Conservation (phyloP, 371 early-diverging fungal genomes). For the Mucor lusitanicus region DNA sequence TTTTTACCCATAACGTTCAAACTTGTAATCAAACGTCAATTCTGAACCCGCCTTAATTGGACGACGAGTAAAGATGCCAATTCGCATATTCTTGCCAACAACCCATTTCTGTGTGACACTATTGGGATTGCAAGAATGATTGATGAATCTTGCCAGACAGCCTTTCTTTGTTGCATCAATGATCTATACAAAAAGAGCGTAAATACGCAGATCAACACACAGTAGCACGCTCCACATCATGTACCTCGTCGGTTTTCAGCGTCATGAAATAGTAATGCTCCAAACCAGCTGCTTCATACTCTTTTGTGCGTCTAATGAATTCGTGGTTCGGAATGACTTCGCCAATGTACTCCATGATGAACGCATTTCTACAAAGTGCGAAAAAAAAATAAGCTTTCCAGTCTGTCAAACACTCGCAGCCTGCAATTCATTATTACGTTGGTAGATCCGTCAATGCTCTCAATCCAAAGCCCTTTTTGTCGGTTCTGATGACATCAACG, state of each 20-base stretch:
- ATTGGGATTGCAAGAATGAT: slow-evolving; percentile 94
- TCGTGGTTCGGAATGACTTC: slow-evolving; percentile 84
- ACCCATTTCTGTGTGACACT: slow-evolving; percentile 89
- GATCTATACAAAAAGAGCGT: slow-evolving; percentile 45
- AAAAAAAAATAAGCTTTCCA: background rate
- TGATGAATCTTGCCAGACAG: slow-evolving; percentile 90
- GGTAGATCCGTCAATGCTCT: slow-evolving; percentile 68
- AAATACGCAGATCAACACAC: background rate
- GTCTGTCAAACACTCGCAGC: background rate
- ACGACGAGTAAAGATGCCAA: slow-evolving; percentile 81
- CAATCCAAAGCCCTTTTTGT: slow-evolving; percentile 92
- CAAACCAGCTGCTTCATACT: slow-evolving; percentile 79
- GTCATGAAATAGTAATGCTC: slow-evolving; percentile 98
- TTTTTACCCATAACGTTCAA: slow-evolving; percentile 72
- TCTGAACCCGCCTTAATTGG: slow-evolving; percentile 78
- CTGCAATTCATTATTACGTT: too few relatives aligned
- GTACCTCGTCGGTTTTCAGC: slow-evolving; percentile 84
- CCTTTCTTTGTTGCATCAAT: slow-evolving; percentile 94
- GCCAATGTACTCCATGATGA: slow-evolving; percentile 97
- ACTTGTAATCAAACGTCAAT: slow-evolving; percentile 93
- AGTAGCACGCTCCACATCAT: too few relatives aligned
- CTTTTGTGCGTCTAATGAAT: slow-evolving; percentile 80
- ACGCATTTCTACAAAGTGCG: slow-evolving; percentile 50
- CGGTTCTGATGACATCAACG: slow-evolving; percentile 86
- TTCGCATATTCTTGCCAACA: slow-evolving; percentile 73